These are phyloP conservation scores for Fusarium sp. DNA, from an alignment of 2,329 filamentous ascomycete genomes.

Conservation along the genomic window DNA sequence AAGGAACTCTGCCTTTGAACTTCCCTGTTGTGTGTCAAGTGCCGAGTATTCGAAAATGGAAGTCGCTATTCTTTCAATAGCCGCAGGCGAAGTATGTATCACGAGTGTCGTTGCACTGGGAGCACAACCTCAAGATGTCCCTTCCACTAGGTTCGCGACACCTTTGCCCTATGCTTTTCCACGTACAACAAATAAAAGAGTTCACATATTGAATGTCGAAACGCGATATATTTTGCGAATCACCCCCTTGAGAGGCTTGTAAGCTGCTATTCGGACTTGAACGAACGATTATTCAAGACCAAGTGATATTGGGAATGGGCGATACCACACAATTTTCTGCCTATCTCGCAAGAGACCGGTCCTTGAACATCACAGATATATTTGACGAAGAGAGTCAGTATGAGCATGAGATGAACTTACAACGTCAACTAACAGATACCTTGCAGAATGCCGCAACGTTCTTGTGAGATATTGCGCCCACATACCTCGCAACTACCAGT, in stretches of 20 bases:
- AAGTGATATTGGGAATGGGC: slow-evolving; percentile 14
- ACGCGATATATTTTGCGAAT: background rate
- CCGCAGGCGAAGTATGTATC: background rate
- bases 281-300: background rate
- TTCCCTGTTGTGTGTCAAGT: background rate
- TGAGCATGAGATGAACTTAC: background rate
- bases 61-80: background rate
- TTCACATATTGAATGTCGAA: background rate
- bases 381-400: slow-evolving; percentile 40
- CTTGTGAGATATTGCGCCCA: slow-evolving; percentile 54
- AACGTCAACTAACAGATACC: background rate
- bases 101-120: background rate
- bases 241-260: background rate
- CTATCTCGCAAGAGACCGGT: background rate
- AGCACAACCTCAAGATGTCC: background rate
- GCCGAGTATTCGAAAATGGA: background rate
- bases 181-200: background rate
- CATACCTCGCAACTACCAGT: slow-evolving; percentile 56
- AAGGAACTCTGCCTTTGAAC: background rate
- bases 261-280: background rate
- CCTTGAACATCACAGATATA: background rate
- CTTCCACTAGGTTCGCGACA: background rate
- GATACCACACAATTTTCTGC: background rate
- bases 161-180: background rate
- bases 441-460: slow-evolving; percentile 55